These are phyloP conservation scores for Plasmodium gonderi DNA, from an alignment of 169 alveolate species.

Conservation along the genomic window DNA sequence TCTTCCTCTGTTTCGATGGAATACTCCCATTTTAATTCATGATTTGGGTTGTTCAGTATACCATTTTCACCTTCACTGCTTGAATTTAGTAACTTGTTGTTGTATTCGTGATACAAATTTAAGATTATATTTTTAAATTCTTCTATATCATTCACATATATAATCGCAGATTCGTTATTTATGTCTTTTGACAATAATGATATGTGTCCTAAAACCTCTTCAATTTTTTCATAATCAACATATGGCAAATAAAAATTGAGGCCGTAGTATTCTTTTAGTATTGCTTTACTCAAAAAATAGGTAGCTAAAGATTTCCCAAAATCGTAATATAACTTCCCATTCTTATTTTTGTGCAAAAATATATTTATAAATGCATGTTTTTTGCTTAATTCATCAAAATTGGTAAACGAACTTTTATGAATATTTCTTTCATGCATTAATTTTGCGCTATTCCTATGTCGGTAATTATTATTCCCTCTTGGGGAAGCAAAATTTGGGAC, in stretches of 20 bases:
- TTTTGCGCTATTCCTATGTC: neutral
- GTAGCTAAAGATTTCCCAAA: conserved; percentile 57
- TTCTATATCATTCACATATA: conserved; percentile 3
- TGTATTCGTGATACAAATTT: conserved; percentile 27
- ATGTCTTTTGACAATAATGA: neutral
- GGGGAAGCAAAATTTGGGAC: neutral
- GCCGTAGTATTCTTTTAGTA: conserved; percentile 42
- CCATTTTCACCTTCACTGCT: neutral
- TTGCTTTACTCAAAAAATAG: conserved; percentile 68
- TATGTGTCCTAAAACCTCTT: neutral
- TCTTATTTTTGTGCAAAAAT: conserved; percentile 23
- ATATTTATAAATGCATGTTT: conserved; percentile 28
- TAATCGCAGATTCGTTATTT: neutral
- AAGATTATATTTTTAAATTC: conserved; percentile 6
- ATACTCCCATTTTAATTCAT: neutral
- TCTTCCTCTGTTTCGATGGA: neutral
- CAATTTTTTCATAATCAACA: conserved; percentile 8
- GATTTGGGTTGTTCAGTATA: neutral
- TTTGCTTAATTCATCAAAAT: conserved; percentile 65
- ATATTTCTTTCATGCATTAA: conserved; percentile 72
- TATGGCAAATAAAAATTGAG: conserved; percentile 57
- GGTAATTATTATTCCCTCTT: neutral
- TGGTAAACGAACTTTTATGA: conserved; percentile 14
- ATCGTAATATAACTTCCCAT: conserved; percentile 28
- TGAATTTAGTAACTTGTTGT: neutral